Conservation (phyloP, 805 yeast genomes). For the Debaryomyces prosopidis region DNA sequence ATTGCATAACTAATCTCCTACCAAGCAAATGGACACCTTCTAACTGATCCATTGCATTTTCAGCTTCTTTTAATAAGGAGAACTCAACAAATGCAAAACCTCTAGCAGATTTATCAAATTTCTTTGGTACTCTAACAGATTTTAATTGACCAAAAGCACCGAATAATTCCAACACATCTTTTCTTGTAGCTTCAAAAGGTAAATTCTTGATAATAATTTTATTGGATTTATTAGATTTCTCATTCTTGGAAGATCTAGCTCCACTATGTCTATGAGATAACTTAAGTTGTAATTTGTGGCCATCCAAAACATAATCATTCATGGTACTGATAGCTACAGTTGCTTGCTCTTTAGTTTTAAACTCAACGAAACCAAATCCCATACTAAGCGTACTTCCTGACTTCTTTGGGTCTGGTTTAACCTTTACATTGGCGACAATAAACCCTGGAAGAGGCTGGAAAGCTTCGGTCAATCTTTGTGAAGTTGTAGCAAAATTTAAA, state of each 20-base stretch:
- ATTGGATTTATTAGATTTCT: constrained; percentile 48
- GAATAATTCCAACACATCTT: constrained; percentile 88
- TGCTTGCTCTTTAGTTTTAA: constrained; percentile 76
- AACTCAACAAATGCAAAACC: constrained; percentile 98
- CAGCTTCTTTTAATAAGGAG: constrained; percentile 83
- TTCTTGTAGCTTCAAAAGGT: constrained; percentile 94
- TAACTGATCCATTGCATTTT: constrained; percentile 87
- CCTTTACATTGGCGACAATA: constrained; percentile 76
- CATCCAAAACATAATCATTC: constrained; percentile 80
- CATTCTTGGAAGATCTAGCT: constrained; percentile 20
- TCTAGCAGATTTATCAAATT: constrained; percentile 90
- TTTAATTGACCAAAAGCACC: constrained; percentile 93
- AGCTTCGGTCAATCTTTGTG: constrained; percentile 51
- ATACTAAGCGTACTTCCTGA: constrained; percentile 71
- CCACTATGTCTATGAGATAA: constrained; percentile 75
- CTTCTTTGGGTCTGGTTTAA: constrained; percentile 83
- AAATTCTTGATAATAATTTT: constrained; percentile 94
- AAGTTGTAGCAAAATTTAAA: constrained; percentile 79
- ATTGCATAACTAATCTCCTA: constrained; percentile 90
- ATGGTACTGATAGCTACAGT: constrained; percentile 67
- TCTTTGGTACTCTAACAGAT: constrained; percentile 94
- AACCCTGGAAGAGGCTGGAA: constrained; percentile 80
- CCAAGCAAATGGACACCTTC: constrained; percentile 97
- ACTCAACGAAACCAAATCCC: constrained; percentile 98
- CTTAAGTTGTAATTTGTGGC: constrained; percentile 87